Evolutionary conservation across 139 green algal species (phyloP), one percentile per base, ranked within the genome.

Genomic region (Eudorina sp.): DNA sequence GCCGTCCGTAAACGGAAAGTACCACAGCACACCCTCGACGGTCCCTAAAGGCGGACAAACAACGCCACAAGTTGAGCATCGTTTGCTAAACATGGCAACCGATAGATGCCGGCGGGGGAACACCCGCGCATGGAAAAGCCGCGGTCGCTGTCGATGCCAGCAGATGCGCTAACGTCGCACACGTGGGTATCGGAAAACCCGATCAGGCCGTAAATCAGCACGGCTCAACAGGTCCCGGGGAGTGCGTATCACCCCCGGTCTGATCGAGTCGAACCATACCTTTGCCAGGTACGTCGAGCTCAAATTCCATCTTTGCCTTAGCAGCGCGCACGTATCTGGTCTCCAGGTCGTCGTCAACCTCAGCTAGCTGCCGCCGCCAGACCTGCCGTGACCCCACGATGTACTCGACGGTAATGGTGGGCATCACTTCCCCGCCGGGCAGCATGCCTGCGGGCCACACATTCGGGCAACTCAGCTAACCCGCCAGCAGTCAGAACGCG

Each of bases 301-400:
- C 89, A 89, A 98, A 98, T 3, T 88, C 69, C 78, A 98, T 46
- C 76, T 94, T 84, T 23, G 79, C 76, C 36, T 86, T 60, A 69
- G 94, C 88, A 0, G 86, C 84, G 55, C 85, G 68, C 76, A 97
- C 92, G 82, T 96, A 95, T 43, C 80, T 64, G 77, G 82, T 96
- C 91, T 97, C 94, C 90, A 97, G 58, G 89, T 98, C 96, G 53
- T 97, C 95, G 23, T 95, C 89, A 38, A 97, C 95, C 18, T 95
- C 72, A 2, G 40, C 75, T 46, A 97, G 90, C 40, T 74, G 19
- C 38, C 48, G 40, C 19, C 69, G 43, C 94, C 94, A 96, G 23
- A 85, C 14, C 16, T 84, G 2, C 18, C 68, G 51, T 8, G 27
- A 68, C 34, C 87, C 81, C 8, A 53, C 46, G 46, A 91, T 34